phyloP scores from a whole-genome alignment of 1,284 basidiomycete genomes.

The Kalmanozyma brasiliensis region DNA sequence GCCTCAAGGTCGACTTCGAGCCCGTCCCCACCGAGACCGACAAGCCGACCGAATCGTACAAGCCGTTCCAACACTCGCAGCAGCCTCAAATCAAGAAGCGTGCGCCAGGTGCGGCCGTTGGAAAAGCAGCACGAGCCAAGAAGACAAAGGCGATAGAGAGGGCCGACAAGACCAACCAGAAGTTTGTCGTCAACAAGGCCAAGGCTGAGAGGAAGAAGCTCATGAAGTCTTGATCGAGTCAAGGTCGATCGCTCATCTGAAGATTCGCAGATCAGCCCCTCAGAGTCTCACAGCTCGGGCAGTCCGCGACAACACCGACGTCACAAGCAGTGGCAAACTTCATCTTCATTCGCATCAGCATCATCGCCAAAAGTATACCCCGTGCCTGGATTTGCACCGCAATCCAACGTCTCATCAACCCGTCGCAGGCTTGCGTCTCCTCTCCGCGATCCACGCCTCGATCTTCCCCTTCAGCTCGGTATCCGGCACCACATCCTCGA shows the following conservation, averaged over 20 bases:
- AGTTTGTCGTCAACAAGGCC: constrained; percentile 27
- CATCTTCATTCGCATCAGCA: no score
- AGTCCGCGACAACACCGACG: no score
- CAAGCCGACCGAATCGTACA: constrained; percentile 14
- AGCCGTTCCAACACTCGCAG: constrained; percentile 37
- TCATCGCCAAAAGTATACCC: no score
- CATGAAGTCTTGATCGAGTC: constrained; percentile 29
- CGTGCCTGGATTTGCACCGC: no score
- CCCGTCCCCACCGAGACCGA: constrained; percentile 4
- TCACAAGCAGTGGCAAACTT: no score
- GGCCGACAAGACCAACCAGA: constrained; percentile 45
- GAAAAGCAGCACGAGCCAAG: constrained; percentile 35
- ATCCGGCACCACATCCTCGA: constrained; percentile 68
- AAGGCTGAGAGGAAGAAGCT: constrained; percentile 43
- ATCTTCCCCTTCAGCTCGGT: constrained; percentile 59
- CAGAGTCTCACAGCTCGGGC: no score
- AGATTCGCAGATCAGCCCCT: no score
- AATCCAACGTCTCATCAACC: neutral
- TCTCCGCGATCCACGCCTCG: constrained; percentile 54
- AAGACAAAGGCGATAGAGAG: constrained; percentile 42
- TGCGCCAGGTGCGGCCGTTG: neutral
- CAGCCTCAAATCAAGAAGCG: constrained; percentile 13
- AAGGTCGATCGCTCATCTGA: neutral
- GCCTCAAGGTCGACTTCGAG: constrained; percentile 30
- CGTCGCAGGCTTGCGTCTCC: constrained; percentile 18